phyloP scores from a whole-genome alignment of 352 stramenopile species.

The Pythium sp. region DNA sequence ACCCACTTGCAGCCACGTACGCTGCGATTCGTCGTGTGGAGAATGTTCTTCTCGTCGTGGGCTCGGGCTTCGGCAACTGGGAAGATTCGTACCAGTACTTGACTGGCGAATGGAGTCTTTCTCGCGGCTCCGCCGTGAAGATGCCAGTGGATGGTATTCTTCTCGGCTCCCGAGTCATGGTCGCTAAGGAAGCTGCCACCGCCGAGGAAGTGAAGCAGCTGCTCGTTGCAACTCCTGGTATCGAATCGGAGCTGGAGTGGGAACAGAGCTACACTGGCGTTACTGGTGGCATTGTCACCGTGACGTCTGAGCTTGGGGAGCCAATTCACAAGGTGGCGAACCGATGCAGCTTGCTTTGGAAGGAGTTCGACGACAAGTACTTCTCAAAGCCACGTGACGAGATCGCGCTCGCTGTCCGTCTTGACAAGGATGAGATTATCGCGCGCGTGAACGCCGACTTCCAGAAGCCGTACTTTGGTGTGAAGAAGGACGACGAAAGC shows the following conservation, averaged over 20 bases:
- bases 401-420: constrained; percentile 54
- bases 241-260: constrained; percentile 71
- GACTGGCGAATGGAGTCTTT: constrained; percentile 79
- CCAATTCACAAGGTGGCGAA: constrained; percentile 86
- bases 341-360: constrained; percentile 72
- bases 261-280: constrained; percentile 71
- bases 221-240: constrained; percentile 73
- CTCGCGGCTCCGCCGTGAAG: constrained; percentile 41
- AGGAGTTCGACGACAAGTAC: constrained; percentile 86
- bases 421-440: constrained; percentile 80
- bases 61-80: constrained; percentile 87
- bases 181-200: constrained; percentile 85
- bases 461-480: constrained; percentile 89
- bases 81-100: constrained; percentile 77
- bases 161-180: constrained; percentile 81
- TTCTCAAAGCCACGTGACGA: constrained; percentile 76
- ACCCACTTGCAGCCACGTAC: constrained; percentile 71
- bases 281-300: constrained; percentile 74
- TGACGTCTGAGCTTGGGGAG: constrained; percentile 83
- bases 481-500: constrained; percentile 40
- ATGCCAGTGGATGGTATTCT: constrained; percentile 86
- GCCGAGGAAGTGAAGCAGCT: constrained; percentile 81
- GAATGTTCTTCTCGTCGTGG: constrained; percentile 86
- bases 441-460: constrained; percentile 81
- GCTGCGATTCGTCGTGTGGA: constrained; percentile 65